Evolutionary conservation across 306 rosid genomes (phyloP), one percentile per base, ranked within the genome.

Genomic region (Gastrolobium bilobum): DNA sequence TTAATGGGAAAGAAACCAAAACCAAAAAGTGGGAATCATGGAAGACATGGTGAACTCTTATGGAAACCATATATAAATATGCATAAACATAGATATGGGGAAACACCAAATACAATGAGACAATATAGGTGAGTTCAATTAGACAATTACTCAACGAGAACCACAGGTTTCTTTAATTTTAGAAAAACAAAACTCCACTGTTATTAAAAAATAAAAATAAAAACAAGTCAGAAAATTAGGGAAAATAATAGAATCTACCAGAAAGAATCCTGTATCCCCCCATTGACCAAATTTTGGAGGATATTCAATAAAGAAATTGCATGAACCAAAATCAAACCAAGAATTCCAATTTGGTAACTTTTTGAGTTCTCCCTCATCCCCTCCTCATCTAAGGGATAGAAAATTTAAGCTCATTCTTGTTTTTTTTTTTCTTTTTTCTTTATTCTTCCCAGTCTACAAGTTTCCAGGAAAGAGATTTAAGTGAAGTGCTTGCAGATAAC

Each of bases 1-100:
- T 85, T 83, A 82, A 89, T 94, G 75, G 90, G 88, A 85, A 83
- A 86, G 51, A 82, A 84, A 85, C 92, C 90, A 87, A 89, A 86
- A 84, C 85, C 60, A 83, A 83, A 89, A 87, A 79, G 88, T 40
- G 70, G 89, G 86, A 79, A 86, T 59, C 88, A 82, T 71, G 51
- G 56, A 83, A 81, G 75, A 65, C 88, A 85, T 83, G 60, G 78
- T 79, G 59, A 87, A 78, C 80, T 88, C 71, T 86, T 77, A 56
- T 62, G 83, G 76, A 68, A 38, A 62, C 80, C 68, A 51, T 43
- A 44, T 52, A 77, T 51, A 84, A 53, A 57, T 76, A 75, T 77
- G 47, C 52, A 71, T 56, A 53, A 35, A 78, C 30, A 44, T 58
- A 54, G 30, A 81, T 67, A 75, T 71, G 31, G 29, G 69, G 47